Evolutionary conservation across 371 early-diverging fungal species (phyloP), one percentile per base, ranked within the genome.

Genomic region (Circinella minor): DNA sequence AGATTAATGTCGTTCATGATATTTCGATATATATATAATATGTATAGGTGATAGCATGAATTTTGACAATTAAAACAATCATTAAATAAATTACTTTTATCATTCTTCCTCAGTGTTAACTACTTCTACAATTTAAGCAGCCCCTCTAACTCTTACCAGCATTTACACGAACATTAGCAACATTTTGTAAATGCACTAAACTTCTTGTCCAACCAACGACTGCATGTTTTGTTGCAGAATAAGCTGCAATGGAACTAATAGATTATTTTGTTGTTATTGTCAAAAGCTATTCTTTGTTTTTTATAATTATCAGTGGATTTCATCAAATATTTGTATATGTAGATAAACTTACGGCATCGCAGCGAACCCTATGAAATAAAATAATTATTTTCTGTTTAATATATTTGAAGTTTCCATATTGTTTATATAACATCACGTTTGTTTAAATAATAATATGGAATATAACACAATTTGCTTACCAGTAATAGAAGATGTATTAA

Each of bases 401-500:
- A 4, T 51, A 8, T 13, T 17, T 51, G 11, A 15, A 9, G 15
- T 1, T 47, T 15, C 47, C 47, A 9, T 11, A 9, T 15, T 15
- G 47, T 9, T 47, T 15, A 47, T 47, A 47, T 47, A 9, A 27
- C 43, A 43, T 43, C 3, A 11, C 43, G 1, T 43, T 43, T 43
- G 9, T 11, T 43, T 43, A 11, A 6, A 43, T 43, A 43, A 43
- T 9, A 6, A 43, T 11, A 43, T 9, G 9, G 1, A 43, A 9
- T 43, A 43, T 9, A 11, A 43, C 3, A 43, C 6, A 9, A 3
- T 51, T 5, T 51, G 8, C 51, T 51, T 47, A 55, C 69, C 64
- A n/a, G 72, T 65, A 4, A 75, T 59, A 36, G 80, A 80, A 39
- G 84, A 79, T 7, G 76, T 68, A 39, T 77, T 83, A 34, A 88